A percentile compares a stretch with the other conserved stretches of the same genome.
Conservation (phyloP, 1,284 basidiomycete species). For the Ustilago xerochloae region DNA sequence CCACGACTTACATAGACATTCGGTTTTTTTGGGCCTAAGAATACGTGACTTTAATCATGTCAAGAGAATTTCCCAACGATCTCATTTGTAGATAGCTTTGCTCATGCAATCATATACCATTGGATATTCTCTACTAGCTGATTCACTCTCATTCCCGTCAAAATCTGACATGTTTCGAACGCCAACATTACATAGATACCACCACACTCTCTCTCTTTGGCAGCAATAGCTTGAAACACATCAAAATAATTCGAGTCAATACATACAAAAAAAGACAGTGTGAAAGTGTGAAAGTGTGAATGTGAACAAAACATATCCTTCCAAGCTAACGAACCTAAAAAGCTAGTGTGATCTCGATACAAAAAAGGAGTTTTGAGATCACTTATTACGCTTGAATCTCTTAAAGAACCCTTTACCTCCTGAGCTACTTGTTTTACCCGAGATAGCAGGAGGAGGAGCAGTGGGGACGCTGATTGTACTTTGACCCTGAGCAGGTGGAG, state of each 20-base stretch:
- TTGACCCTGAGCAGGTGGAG: constrained; percentile 26
- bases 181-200: too few relatives aligned
- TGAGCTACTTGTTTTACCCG: constrained; percentile 22
- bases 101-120: background rate
- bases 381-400: constrained; percentile 49
- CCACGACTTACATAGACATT: background rate
- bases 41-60: too few relatives aligned
- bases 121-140: background rate
- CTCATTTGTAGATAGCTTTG: constrained; percentile 1
- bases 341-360: constrained; percentile 3
- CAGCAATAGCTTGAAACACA: too few relatives aligned
- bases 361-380: background rate
- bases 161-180: too few relatives aligned
- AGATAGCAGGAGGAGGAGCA: constrained; percentile 42
- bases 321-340: background rate
- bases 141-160: too few relatives aligned
- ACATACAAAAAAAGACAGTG: background rate
- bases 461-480: constrained; percentile 42
- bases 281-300: background rate
- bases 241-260: background rate
- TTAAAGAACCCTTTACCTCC: constrained; percentile 43
- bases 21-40: background rate
- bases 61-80: background rate
- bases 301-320: background rate
- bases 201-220: too few relatives aligned